Evolutionary conservation across 2,329 filamentous ascomycete genomes (phyloP), one percentile per base, ranked within the genome.

Genomic region (Stachybotrys elegans): DNA sequence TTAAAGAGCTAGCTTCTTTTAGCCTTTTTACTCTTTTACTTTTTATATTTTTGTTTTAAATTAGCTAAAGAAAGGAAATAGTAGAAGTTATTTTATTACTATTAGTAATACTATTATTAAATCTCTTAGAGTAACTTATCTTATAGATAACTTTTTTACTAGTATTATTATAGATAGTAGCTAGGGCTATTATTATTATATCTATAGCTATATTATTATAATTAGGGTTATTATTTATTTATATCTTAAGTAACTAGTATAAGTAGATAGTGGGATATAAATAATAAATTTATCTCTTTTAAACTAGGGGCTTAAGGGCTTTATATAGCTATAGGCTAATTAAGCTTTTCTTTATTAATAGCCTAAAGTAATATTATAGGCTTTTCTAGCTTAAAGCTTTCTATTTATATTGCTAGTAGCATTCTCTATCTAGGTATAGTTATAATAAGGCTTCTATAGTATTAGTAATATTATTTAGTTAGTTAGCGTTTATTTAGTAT

Each of bases 401-500:
- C n/a, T 9, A 29, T 9, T 29, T 29, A 29, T 29, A 29, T 9
- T 29, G n/a, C 8, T 29, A 9, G n/a, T 29, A 29, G 9, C 8
- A 29, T 29, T 9, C n/a, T 29, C 8, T 29, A 29, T 9, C n/a
- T 29, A 9, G n/a, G n/a, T 9, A 29, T 29, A 16, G 17, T 42
- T 11, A 32, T 42, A 41, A 36, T 21, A 25, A 44, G 35, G 23
- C 20, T 16, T 19, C 11, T 42, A 32, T 5, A 38, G 39, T 8
- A 39, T 21, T 34, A 31, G 23, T 32, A 12, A 22, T 21, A 42
- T 16, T 29, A 34, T 27, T 40, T 45, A 42, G 12, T 39, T 14
- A 4, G 39, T 39, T 40, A 37, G 27, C 16, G 22, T 25, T 43
- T 17, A 46, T 43, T 19, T 39, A 43, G 34, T 47, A 20, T 22